These are phyloP conservation scores for Marsdenia floribunda DNA, from an alignment of 257 asterid genomes.

Conservation along the genomic window DNA sequence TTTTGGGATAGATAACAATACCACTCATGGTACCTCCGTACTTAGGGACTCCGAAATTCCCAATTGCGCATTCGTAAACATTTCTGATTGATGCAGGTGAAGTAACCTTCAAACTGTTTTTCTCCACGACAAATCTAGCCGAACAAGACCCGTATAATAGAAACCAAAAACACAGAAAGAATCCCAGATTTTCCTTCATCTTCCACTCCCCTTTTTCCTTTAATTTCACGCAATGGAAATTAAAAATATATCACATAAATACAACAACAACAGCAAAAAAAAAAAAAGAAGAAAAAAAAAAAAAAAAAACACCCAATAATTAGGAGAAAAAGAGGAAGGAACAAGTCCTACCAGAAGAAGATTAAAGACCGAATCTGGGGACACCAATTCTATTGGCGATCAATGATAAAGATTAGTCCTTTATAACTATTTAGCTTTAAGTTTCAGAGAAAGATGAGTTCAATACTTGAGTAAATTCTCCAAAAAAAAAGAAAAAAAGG, in stretches of 20 bases:
- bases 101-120: conserved; percentile 80
- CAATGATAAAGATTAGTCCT: conserved; percentile 4
- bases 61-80: conserved; percentile 85
- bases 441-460: background rate
- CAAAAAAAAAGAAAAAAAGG: background rate
- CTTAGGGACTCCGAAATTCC: conserved; percentile 94
- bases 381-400: conserved; percentile 1
- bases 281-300: no score
- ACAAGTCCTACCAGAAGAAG: background rate
- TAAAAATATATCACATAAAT: background rate
- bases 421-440: conserved; percentile 1
- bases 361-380: conserved; percentile 1
- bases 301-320: background rate
- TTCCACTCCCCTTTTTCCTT: conserved; percentile 2
- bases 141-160: conserved; percentile 46
- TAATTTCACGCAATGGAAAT: background rate
- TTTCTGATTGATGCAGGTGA: conserved; percentile 65
- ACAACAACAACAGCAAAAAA: no score
- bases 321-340: background rate
- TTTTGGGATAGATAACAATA: conserved; percentile 64
- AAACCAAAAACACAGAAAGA: conserved; percentile 38
- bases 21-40: conserved; percentile 93
- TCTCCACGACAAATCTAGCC: conserved; percentile 92
- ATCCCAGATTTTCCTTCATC: conserved; percentile 47
- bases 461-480: background rate